These are phyloP conservation scores for Claviceps sp. DNA, from an alignment of 2,329 filamentous ascomycete genomes.

Conservation along the genomic window DNA sequence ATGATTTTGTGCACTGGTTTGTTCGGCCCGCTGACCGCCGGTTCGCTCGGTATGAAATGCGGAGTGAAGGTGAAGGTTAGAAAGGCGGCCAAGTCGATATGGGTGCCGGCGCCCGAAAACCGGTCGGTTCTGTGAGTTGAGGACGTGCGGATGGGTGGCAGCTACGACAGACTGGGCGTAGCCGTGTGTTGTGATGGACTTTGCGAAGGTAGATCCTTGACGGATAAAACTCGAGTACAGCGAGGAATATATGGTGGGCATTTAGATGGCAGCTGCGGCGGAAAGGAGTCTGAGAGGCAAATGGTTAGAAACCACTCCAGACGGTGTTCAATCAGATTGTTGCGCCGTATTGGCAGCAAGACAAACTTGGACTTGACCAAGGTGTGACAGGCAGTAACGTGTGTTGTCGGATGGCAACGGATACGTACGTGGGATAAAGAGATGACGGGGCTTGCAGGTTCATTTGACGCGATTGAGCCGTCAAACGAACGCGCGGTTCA, in stretches of 20 bases:
- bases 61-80: conserved; percentile 54
- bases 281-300: conserved; percentile 31
- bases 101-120: conserved; percentile 47
- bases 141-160: conserved; percentile 68
- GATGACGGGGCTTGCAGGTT: conserved; percentile 70
- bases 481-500: conserved; percentile 77
- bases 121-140: conserved; percentile 57
- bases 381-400: not conserved
- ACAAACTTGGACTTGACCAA: not conserved
- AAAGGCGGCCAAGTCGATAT: conserved; percentile 39
- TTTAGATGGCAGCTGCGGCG: conserved; percentile 68
- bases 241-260: conserved; percentile 61
- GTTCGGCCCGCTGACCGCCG: conserved; percentile 38
- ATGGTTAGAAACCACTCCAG: not conserved
- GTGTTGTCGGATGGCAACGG: not conserved
- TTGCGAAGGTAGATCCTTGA: conserved; percentile 72
- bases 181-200: conserved; percentile 92
- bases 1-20: conserved; percentile 36
- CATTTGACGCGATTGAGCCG: conserved; percentile 83
- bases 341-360: no score
- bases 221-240: conserved; percentile 77
- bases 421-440: conserved; percentile 50
- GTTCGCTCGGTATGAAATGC: conserved; percentile 54
- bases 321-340: not conserved
- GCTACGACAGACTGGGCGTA: conserved; percentile 97